Evolutionary conservation across 1,284 basidiomycete species (phyloP).

Genomic region (Peniophora sp.): DNA sequence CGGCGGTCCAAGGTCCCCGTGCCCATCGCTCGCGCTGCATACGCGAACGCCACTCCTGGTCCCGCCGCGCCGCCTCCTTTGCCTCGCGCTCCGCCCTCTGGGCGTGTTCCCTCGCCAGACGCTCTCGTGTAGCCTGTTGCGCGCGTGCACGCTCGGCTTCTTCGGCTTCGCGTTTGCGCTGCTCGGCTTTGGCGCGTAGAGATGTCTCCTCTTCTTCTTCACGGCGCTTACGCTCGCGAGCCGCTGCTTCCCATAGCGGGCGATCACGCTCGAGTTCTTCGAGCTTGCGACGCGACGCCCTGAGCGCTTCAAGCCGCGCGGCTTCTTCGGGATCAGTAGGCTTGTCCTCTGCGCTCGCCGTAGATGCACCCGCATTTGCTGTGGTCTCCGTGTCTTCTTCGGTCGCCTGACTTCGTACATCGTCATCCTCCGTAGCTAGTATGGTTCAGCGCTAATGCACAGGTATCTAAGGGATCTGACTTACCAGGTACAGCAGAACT

Average conservation of each 20-base stretch:
- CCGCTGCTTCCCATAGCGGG: constrained; percentile 51
- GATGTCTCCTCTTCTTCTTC: constrained; percentile 36
- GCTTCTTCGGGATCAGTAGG: constrained; percentile 25
- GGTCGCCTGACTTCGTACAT: not conserved
- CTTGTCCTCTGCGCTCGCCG: constrained; percentile 2
- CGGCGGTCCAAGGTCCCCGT: constrained; percentile 47
- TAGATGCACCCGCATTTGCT: constrained; percentile 9
- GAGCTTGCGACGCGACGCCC: constrained; percentile 59
- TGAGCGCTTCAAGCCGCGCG: constrained; percentile 38
- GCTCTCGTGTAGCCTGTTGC: constrained; percentile 23
- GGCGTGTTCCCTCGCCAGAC: constrained; percentile 12
- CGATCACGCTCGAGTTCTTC: constrained; percentile 60
- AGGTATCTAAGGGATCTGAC: not conserved
- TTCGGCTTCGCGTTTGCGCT: constrained; percentile 22
- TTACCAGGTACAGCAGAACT: constrained; percentile 7
- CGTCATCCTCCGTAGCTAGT: constrained; percentile 8
- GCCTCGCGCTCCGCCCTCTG: constrained; percentile 21
- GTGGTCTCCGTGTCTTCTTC: constrained; percentile 1
- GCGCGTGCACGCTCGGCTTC: constrained; percentile 16
- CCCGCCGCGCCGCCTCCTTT: constrained; percentile 25
- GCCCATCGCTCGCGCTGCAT: constrained; percentile 41
- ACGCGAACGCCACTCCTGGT: constrained; percentile 19
- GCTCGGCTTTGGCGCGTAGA: constrained; percentile 22
- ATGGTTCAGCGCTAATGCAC: not conserved
- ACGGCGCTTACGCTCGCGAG: constrained; percentile 33